Evolutionary conservation across 495 filamentous ascomycete species (phyloP), one percentile per base, ranked within the genome.

Genomic region (Chaetomium tenue): DNA sequence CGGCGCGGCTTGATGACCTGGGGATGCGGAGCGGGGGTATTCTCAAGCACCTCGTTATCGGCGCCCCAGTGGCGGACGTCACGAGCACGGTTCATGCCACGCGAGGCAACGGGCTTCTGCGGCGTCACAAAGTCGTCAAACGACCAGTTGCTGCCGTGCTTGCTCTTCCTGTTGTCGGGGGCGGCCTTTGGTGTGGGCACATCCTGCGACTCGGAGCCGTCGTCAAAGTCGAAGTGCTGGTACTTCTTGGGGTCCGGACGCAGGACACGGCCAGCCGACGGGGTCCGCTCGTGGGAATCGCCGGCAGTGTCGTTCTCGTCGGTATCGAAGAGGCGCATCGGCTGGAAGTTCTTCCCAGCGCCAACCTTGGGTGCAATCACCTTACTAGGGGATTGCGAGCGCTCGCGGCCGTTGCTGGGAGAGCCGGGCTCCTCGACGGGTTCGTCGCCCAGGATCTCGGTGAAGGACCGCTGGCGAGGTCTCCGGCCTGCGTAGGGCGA

Each of bases 81-180:
- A 33, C 83, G 80, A 13, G 80, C 77, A 22, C 79, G 77, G 63
- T 71, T 61, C 18, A 85, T 68, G 4, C 72, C 68, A 54, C 80
- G 80, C 47, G 63, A 70, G 5, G 78, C 75, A 33, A 76, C 70
- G 26, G 79, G 66, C 76, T 95, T 96, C 66, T 88, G 81, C 0
- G 94, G 93, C 5, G 92, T 93, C 22, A 77, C 76, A 69, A 93
- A 93, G 74, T 95, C 91, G 51, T 90, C 88, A 75, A 96, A 96
- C 51, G 86, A 86, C 92, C 92, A 96, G 58, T 89, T 84, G 48
- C 83, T 83, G 30, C 76, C 76, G 71, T 90, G 84, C 76, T 89
- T 91, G 51, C 82, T 81, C 70, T 83, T 83, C 47, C 51, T 58
- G 18, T 57, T 39, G 39, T 15, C 13, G 9, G 57, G 9, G 2